These are phyloP conservation scores for Penicillium verrucosum DNA, from an alignment of 2,329 filamentous ascomycete species.

Conservation along the genomic window DNA sequence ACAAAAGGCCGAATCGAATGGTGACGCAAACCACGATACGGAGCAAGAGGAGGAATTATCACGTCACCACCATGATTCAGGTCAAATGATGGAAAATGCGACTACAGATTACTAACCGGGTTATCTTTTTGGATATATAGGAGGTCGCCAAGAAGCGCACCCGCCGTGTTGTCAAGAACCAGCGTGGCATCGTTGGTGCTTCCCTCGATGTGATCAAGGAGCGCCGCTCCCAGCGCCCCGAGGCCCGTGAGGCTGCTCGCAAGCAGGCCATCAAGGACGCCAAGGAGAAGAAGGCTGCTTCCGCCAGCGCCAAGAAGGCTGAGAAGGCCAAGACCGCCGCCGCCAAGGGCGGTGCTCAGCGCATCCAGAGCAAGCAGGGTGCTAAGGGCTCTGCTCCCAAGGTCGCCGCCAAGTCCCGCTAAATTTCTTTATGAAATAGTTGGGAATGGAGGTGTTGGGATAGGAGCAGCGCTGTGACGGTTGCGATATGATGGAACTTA, in stretches of 20 bases:
- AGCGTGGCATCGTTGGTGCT: constrained; percentile 98
- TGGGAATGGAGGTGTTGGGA: constrained; percentile 28
- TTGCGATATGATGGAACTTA: constrained; percentile 30
- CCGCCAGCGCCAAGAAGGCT: constrained; percentile 91
- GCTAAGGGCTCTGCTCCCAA: constrained; percentile 86
- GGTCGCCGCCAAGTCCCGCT: constrained; percentile 82
- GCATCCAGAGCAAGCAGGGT: constrained; percentile 94
- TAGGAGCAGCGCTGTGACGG: constrained; percentile 24
- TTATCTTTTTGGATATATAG: constrained; percentile 53
- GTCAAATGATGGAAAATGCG: constrained; percentile 5
- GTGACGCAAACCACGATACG: constrained; percentile 1
- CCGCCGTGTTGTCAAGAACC: constrained; percentile 95
- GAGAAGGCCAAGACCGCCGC: constrained; percentile 96
- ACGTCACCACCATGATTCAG: constrained; percentile 1
- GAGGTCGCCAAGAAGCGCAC: constrained; percentile 99
- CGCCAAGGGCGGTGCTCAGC: constrained; percentile 71
- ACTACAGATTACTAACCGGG: constrained; percentile 28
- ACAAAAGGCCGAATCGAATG: constrained; percentile 6
- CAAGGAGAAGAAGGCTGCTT: constrained; percentile 96
- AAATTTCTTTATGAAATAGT: constrained; percentile 45
- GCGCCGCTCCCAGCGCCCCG: constrained; percentile 89
- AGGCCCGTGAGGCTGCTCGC: constrained; percentile 90
- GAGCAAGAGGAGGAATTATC: constrained; percentile 16
- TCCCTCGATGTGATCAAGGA: constrained; percentile 99
- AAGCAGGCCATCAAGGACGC: constrained; percentile 88